phyloP scores from a whole-genome alignment of 176 grass and related monocot species.

The Dactylis glomerata region DNA sequence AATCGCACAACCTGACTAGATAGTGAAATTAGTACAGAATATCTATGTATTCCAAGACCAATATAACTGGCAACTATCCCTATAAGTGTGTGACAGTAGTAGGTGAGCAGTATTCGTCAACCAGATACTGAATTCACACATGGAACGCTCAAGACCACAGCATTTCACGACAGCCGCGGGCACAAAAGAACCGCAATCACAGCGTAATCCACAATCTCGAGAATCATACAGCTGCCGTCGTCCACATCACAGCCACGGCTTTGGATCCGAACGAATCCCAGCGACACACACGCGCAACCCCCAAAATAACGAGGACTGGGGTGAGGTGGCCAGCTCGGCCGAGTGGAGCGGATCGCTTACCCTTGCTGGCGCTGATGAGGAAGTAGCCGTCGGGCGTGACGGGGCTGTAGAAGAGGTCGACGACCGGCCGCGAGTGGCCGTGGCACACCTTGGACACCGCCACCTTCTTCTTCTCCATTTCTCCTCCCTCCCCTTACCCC shows the following conservation, averaged over 20 bases:
- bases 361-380: constrained; percentile 97
- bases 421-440: constrained; percentile 94
- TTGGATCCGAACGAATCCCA: neutral
- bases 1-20: neutral
- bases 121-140: neutral
- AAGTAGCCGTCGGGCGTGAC: constrained; percentile 87
- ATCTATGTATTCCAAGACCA: neutral
- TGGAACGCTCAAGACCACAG: neutral
- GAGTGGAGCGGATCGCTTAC: constrained; percentile 24
- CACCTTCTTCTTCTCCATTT: constrained; percentile 97
- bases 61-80: neutral
- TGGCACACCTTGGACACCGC: constrained; percentile 87
- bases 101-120: neutral
- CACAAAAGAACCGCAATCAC: neutral
- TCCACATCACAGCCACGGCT: neutral
- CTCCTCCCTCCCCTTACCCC: neutral
- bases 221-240: neutral
- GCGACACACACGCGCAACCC: neutral
- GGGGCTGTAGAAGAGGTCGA: constrained; percentile 89
- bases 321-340: neutral
- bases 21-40: neutral
- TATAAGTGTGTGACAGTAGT: neutral
- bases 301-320: neutral
- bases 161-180: neutral
- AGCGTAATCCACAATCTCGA: neutral